Evolutionary conservation across 176 grass and related monocot species (phyloP).

Genomic region (Themeda triandra): DNA sequence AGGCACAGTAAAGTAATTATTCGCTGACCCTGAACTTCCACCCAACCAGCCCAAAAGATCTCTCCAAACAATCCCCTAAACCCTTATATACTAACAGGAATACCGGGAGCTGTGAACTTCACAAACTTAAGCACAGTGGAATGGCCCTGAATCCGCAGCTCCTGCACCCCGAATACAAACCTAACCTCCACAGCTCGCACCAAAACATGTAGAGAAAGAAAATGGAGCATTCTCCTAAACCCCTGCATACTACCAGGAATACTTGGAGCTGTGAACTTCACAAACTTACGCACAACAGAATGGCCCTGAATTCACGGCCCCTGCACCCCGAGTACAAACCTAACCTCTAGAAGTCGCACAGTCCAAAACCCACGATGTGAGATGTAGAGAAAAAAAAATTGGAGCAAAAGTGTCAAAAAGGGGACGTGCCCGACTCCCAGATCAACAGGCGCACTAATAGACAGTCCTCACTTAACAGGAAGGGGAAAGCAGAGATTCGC

Average conservation of each 20-base stretch:
- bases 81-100: neutral
- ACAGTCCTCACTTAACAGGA: neutral
- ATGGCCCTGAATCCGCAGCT: neutral
- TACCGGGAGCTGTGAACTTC: neutral
- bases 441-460: neutral
- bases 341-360: too few species aligned
- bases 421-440: neutral
- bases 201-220: neutral
- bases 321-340: too few species aligned
- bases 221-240: too few species aligned
- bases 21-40: neutral
- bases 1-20: neutral
- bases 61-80: neutral
- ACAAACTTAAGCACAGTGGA: neutral
- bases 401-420: neutral
- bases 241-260: too few species aligned
- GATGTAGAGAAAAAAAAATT: neutral
- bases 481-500: neutral
- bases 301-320: too few species aligned
- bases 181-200: neutral
- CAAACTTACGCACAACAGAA: too few species aligned
- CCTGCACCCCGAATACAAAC: neutral
- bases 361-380: too few species aligned
- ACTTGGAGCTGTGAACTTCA: too few species aligned
- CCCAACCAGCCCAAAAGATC: neutral